These are phyloP conservation scores for Nicotiana tabacum DNA, from an alignment of 257 asterid species.

Conservation along the genomic window DNA sequence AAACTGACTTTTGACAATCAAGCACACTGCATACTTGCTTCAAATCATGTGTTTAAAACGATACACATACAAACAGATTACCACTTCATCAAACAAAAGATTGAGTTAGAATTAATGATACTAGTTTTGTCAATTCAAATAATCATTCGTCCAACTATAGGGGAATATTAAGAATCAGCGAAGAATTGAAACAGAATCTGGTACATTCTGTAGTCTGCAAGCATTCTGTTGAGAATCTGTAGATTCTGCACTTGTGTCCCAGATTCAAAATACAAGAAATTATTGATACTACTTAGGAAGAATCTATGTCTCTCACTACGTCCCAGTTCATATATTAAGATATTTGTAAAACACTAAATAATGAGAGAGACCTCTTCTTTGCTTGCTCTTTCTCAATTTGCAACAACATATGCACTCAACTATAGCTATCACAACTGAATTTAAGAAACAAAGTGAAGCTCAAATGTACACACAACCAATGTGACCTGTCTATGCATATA, in stretches of 20 bases:
- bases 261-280: not conserved
- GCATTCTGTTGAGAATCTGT: not conserved
- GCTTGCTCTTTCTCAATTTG: not conserved
- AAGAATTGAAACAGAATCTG: not conserved
- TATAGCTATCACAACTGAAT: not conserved
- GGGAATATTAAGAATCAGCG: not conserved
- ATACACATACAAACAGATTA: not conserved
- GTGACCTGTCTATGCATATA: no score
- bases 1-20: not conserved
- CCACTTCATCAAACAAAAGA: not conserved
- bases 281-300: not conserved
- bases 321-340: not conserved
- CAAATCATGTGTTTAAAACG: not conserved
- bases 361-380: not conserved
- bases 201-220: not conserved
- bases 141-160: not conserved
- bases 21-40: not conserved
- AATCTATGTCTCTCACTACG: not conserved
- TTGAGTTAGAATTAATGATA: not conserved
- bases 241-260: not conserved
- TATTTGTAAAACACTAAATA: not conserved
- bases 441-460: not conserved
- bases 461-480: not conserved
- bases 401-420: not conserved
- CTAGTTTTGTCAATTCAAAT: not conserved